Evolutionary conservation across 208 protist genomes (phyloP).

Genomic region (Wallacemonas rigidus): DNA sequence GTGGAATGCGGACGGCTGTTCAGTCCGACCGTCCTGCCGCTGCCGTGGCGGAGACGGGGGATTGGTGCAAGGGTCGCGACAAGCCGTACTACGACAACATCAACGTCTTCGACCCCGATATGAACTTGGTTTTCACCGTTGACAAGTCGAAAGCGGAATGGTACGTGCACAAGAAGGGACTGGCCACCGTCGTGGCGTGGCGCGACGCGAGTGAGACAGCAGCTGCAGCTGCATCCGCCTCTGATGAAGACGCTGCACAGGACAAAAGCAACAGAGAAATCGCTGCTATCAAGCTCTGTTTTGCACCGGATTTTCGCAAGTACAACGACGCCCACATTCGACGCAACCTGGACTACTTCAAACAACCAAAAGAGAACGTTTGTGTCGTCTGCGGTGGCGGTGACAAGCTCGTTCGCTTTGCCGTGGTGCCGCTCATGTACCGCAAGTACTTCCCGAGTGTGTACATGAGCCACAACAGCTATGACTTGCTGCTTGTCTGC

Average conservation of each 20-base stretch:
- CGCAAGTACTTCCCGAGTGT: conserved; percentile 70
- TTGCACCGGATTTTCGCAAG: conserved; percentile 53
- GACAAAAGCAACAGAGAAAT: conserved; percentile 24
- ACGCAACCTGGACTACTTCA: conserved; percentile 66
- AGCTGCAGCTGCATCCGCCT: background rate
- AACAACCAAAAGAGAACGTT: conserved; percentile 58
- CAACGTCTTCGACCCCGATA: conserved; percentile 43
- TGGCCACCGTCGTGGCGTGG: conserved; percentile 57
- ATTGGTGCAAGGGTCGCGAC: conserved; percentile 37
- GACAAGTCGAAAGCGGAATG: conserved; percentile 60
- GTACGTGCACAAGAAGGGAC: conserved; percentile 63
- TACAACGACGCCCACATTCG: conserved; percentile 66
- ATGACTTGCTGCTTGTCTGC: conserved; percentile 67
- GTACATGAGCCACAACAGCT: conserved; percentile 81
- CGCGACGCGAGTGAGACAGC: background rate
- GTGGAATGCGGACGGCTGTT: too few relatives aligned
- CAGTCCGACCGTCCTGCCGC: background rate
- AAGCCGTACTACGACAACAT: conserved; percentile 78
- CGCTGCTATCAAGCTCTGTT: conserved; percentile 51
- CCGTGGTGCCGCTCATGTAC: conserved; percentile 61
- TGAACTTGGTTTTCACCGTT: conserved; percentile 54
- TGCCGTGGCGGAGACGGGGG: background rate
- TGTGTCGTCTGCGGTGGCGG: conserved; percentile 54
- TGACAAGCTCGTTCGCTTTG: conserved; percentile 53
- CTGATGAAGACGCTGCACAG: background rate